Evolutionary conservation across 176 grass and related monocot genomes (phyloP), one percentile per base, ranked within the genome.

Genomic region (Oryza glaberrima): DNA sequence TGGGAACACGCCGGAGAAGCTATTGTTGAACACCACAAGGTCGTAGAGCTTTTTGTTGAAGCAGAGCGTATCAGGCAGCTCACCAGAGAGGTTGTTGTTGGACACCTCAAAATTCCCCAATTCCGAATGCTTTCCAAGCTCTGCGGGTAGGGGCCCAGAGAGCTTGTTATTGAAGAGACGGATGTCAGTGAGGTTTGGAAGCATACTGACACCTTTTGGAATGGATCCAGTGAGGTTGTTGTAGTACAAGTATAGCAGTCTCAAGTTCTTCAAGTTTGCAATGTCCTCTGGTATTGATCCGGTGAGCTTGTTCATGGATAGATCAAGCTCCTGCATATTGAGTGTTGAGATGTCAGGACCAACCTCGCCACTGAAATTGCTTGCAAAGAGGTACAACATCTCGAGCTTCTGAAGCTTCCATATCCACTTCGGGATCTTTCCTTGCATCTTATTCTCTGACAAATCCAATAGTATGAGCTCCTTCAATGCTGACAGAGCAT

Each of bases 151-250:
- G 25, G 25, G 25, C 25, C 25, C 25, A 1, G 25, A 25, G 25
- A 25, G 25, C 25, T 25, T 25, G 0, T 25, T 25, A 25, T 25
- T 25, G 25, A 25, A 25, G 1, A 25, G 25, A 8, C 84, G 38
- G 35, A 92, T 16, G 61, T 83, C 81, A 0, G 0, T 0, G 0
- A 94, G 64, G 1, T 43, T 67, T 0, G 87, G 87, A 5, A 94
- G 60, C 66, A 54, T 65, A 1, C 77, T 78, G 14, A 94, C 30
- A 34, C 67, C 82, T 49, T 2, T 0, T 1, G 92, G 92, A 11
- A 94, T 90, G 34, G 36, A 4, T 2, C 92, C 90, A 0, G 5
- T 75, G 17, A 94, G 2, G 11, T 47, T 9, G 77, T 94, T 94
- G 71, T 49, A 60, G 81, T 90, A 85, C n/a, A 94, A 15, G 65